Conservation (phyloP, 2,329 filamentous ascomycete genomes). For the Clathrospora elynae region DNA sequence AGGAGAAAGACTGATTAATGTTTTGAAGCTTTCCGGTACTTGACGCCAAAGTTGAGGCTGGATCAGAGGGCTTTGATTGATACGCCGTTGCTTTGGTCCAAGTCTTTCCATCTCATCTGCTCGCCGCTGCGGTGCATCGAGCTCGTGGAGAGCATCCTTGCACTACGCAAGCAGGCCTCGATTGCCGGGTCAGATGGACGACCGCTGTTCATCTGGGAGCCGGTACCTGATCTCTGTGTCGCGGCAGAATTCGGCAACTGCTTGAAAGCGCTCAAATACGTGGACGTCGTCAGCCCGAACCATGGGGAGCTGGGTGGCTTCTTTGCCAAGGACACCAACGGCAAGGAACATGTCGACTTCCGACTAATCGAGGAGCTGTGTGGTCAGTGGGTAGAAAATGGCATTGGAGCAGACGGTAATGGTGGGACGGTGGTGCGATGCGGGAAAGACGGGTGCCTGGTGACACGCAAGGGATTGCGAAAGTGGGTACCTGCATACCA, state of each 20-base stretch:
- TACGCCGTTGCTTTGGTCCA: constrained; percentile 68
- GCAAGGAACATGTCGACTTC: constrained; percentile 44
- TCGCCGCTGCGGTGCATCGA: constrained; percentile 76
- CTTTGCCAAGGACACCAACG: constrained; percentile 63
- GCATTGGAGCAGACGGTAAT: constrained; percentile 44
- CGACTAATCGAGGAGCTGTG: constrained; percentile 50
- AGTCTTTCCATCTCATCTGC: constrained; percentile 87
- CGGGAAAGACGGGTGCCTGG: constrained; percentile 72
- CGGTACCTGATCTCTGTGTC: constrained; percentile 84
- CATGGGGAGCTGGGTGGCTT: constrained; percentile 86
- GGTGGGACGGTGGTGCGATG: constrained; percentile 70
- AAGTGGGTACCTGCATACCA: constrained; percentile 83
- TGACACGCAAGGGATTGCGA: constrained; percentile 47
- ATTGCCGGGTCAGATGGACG: constrained; percentile 26
- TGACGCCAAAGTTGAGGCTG: constrained; percentile 82
- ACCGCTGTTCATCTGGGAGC: constrained; percentile 91
- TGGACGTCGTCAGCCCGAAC: constrained; percentile 76
- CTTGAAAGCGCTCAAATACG: constrained; percentile 56
- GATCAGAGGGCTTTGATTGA: constrained; percentile 71
- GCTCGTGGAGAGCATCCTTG: constrained; percentile 72
- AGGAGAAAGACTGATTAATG: not conserved
- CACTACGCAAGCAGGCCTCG: constrained; percentile 52
- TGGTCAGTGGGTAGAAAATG: constrained; percentile 44
- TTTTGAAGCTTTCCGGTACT: constrained; percentile 74
- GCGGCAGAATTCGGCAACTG: constrained; percentile 65